Evolutionary conservation across 2,329 filamentous ascomycete species (phyloP), one percentile per base, ranked within the genome.

Genomic region (Fusarium dlaminii): DNA sequence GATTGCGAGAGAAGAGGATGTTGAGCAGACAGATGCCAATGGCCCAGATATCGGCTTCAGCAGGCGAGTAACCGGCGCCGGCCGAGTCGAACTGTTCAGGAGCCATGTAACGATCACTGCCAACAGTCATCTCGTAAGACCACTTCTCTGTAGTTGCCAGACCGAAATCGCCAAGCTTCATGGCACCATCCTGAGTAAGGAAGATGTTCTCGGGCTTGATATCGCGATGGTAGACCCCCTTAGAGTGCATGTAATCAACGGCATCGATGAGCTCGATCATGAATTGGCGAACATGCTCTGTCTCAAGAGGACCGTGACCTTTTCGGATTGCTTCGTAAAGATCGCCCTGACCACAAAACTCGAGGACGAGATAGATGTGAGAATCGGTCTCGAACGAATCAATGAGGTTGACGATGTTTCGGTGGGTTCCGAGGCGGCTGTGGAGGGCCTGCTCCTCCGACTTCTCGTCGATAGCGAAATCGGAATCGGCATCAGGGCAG

Each of bases 191-290:
- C 69, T 95, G 90, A 67, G 92, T 93, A 73, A 99, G 88, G 83
- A 99, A 98, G 83, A 99, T 98, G 87, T 99, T 99, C 88, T 99
- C 96, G 1, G 96, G 96, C 86, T 99, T 99, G 90, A 99, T 98
- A 83, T 99, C 96, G 70, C 96, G 94, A 81, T 99, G 96, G 82
- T 95, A 98, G 80, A 98, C 90, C 74, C 94, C 95, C 82, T 95
- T 95, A 73, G 90, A 89, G 83, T 99, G 96, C 84, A 98, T 94
- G 83, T 94, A 95, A 72, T 94, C 91, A 56, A 99, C 93, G 57
- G 96, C 94, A 81, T 94, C 92, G 60, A 99, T 90, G 39, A 99
- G 90, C 84, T 99, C 91, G 68, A 98, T 87, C 96, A 99, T 98
- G 86, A 98, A 98, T 75, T 94, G 93, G 75, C 96, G 94, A 69